A percentile compares a stretch with the other conserved stretches of the same genome.
phyloP scores from a whole-genome alignment of 106 monocot species.

The Xerophyta viscosa region DNA sequence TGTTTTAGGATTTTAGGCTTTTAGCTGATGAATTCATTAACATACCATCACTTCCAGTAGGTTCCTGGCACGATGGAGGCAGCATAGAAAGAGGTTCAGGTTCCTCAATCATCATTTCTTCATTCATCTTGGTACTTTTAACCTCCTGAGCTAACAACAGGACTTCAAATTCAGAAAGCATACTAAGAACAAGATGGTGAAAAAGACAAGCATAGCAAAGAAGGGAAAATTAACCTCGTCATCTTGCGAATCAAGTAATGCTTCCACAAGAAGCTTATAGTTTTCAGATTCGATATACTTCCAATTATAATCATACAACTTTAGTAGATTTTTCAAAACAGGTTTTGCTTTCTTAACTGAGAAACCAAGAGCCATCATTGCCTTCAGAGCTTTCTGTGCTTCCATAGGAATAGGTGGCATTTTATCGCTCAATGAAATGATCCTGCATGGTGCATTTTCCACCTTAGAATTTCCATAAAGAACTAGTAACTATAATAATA shows the following conservation, averaged over 20 bases:
- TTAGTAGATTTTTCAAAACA: slow-evolving; percentile 34
- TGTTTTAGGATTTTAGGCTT: background rate
- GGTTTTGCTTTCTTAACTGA: slow-evolving; percentile 15
- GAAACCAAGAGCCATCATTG: slow-evolving; percentile 30
- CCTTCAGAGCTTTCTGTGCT: slow-evolving; percentile 27
- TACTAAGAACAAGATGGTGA: background rate
- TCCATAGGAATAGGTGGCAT: background rate
- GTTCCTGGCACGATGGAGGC: background rate
- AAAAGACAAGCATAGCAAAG: background rate
- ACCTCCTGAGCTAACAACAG: slow-evolving; percentile 13
- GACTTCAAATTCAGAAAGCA: background rate
- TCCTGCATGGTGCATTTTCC: no score
- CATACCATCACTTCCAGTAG: background rate
- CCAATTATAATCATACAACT: slow-evolving; percentile 50
- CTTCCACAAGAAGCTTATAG: slow-evolving; percentile 50
- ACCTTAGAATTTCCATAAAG: no score
- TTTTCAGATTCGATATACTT: slow-evolving; percentile 62
- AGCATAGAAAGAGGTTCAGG: background rate
- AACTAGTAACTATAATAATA: no score
- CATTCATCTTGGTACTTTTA: background rate
- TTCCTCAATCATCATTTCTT: background rate
- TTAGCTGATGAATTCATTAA: no score
- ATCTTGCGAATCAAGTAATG: slow-evolving; percentile 31
- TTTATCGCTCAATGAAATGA: no score
- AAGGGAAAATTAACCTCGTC: background rate